phyloP scores from a whole-genome alignment of 768 basidiomycete species.

The Amanita brunnescens region DNA sequence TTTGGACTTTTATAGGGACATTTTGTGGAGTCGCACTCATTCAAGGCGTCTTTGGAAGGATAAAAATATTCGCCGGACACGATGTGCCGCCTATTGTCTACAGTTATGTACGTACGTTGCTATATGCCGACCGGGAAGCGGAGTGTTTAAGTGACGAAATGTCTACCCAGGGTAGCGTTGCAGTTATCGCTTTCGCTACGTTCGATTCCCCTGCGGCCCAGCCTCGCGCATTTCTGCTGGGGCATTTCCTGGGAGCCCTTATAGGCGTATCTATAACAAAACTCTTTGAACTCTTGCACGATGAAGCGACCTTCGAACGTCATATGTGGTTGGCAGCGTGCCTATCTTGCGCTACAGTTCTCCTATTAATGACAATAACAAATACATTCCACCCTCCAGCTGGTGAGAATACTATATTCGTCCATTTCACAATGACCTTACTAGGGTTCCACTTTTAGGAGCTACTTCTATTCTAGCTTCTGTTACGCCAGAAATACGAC shows the following conservation, averaged over 20 bases:
- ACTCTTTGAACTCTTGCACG: constrained; percentile 36
- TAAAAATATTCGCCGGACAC: constrained; percentile 35
- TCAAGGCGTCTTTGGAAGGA: constrained; percentile 39
- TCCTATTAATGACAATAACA: constrained; percentile 46
- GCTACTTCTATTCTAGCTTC: constrained; percentile 47
- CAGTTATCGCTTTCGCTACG: constrained; percentile 39
- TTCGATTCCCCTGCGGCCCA: constrained; percentile 46
- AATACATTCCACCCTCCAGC: constrained; percentile 47
- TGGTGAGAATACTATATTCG: constrained; percentile 19
- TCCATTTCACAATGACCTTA: background rate
- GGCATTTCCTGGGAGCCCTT: constrained; percentile 43
- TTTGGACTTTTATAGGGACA: constrained; percentile 46
- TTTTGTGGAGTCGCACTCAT: constrained; percentile 41
- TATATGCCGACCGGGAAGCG: background rate
- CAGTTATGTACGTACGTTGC: constrained; percentile 32
- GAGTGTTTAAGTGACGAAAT: background rate
- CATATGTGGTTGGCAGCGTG: constrained; percentile 42
- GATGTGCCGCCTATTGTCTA: constrained; percentile 40
- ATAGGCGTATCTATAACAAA: constrained; percentile 45
- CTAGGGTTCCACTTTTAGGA: constrained; percentile 18
- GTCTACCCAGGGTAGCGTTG: constrained; percentile 38
- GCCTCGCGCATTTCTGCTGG: constrained; percentile 40
- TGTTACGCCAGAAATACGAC: constrained; percentile 29
- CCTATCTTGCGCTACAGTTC: constrained; percentile 30
- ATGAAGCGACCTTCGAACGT: constrained; percentile 29